Evolutionary conservation across 2,329 filamentous ascomycete genomes (phyloP), one percentile per base, ranked within the genome.

Genomic region (Exophiala oligosperma): DNA sequence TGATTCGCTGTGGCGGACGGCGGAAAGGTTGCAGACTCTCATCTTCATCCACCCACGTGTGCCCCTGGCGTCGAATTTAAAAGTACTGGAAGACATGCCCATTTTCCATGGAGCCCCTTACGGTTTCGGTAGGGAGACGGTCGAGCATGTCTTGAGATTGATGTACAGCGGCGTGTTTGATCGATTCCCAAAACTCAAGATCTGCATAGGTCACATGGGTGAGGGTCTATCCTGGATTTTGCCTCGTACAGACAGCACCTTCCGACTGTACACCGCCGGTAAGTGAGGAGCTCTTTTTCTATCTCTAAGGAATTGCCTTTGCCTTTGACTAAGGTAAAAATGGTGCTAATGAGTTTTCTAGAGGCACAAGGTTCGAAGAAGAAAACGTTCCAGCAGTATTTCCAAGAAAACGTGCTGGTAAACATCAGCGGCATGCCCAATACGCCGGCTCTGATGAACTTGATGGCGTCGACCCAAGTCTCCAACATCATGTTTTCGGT

Each of bases 131-230:
- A 59, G 68, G 11, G 70, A 75, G 24, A 70, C 71, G 0, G 73
- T 63, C 0, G 60, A 70, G 14, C 73, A 74, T 50, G 58, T 76
- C 2, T 61, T 77, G 9, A 57, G 64, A 17, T 72, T 86, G 1
- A 84, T 76, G 62, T 77, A 79, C 1, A 72, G 74, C 0, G 81
- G 82, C 1, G 64, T 84, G 1, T 86, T 86, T 61, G 83, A 85
- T 66, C 71, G 74, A 4, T 80, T 77, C 52, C 82, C 82, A 0
- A 71, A 67, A 24, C 66, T 86, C 11, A 84, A 84, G 66, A 72
- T 86, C 43, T 71, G 85, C 2, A 67, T 83, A 28, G 79, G 80
- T 0, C 80, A 84, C 68, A 75, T 81, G 72, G 75, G 79, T 21
- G 77, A 79, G 71, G 72, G 79, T 73, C 62, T 85, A 0, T 82